Evolutionary conservation across 2,329 filamentous ascomycete species (phyloP).

Genomic region (Neonectria coccinea): DNA sequence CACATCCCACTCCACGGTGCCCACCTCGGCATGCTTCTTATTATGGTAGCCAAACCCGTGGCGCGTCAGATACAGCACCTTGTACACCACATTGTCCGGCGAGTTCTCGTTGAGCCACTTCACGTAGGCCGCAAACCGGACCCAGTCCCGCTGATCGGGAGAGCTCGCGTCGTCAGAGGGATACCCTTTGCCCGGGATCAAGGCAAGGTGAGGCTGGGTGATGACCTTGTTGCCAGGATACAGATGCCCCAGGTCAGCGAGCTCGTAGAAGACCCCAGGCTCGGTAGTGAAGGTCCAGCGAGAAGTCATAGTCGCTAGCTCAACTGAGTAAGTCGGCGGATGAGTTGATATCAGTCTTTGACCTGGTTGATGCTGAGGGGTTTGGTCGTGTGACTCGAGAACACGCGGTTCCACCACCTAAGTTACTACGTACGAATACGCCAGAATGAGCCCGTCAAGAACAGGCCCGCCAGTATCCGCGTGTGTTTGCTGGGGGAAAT

Average conservation of each 20-base stretch:
- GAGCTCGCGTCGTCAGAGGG: slow-evolving; percentile 52
- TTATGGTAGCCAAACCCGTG: slow-evolving; percentile 67
- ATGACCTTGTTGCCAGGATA: slow-evolving; percentile 47
- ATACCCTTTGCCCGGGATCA: slow-evolving; percentile 62
- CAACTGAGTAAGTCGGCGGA: background rate
- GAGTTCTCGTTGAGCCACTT: slow-evolving; percentile 57
- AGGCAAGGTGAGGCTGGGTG: slow-evolving; percentile 64
- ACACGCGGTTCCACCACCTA: slow-evolving; percentile 3
- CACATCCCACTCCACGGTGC: slow-evolving; percentile 67
- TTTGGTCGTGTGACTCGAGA: slow-evolving; percentile 9
- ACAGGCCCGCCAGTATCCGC: background rate
- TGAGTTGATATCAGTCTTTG: background rate
- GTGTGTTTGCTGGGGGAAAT: background rate
- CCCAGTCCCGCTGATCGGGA: slow-evolving; percentile 61
- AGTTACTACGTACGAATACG: background rate
- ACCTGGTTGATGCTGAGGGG: background rate
- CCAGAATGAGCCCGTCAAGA: background rate
- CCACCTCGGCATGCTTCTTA: slow-evolving; percentile 66
- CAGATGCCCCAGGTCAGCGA: slow-evolving; percentile 43
- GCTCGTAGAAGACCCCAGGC: slow-evolving; percentile 59
- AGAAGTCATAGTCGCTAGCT: slow-evolving; percentile 28
- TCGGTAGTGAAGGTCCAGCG: slow-evolving; percentile 44
- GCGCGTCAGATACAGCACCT: slow-evolving; percentile 65
- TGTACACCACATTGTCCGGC: slow-evolving; percentile 60
- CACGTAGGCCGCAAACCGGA: slow-evolving; percentile 61